Conservation (phyloP, 1,284 basidiomycete genomes). For the Mycena citricolor region DNA sequence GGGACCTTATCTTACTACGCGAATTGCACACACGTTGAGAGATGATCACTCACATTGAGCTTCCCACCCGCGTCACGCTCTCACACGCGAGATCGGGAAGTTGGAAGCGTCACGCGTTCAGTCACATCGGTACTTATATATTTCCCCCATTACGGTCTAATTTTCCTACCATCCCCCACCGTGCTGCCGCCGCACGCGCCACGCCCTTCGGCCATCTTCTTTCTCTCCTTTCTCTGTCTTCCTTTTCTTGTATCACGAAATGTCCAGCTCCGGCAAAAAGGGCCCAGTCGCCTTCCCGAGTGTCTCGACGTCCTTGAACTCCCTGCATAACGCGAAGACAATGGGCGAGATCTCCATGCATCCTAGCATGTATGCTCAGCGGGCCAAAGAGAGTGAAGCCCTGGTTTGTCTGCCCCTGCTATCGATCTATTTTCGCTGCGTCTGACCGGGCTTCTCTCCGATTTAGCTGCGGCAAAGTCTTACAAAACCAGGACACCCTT, state of each 20-base stretch:
- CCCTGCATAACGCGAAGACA: conserved; percentile 67
- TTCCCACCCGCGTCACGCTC: no score
- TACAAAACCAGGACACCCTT: no score
- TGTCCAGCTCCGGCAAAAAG: conserved; percentile 37
- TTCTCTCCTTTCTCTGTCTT: conserved; percentile 19
- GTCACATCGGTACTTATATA: conserved; percentile 12
- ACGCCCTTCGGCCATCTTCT: conserved; percentile 5
- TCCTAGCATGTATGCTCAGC: conserved; percentile 64
- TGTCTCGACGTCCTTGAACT: conserved; percentile 62
- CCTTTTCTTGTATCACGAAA: conserved; percentile 25
- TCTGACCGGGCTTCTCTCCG: no score
- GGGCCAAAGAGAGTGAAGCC: conserved; percentile 68
- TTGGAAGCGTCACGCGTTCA: no score
- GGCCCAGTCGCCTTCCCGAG: conserved; percentile 66
- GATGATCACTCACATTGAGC: no score
- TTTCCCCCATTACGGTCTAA: conserved; percentile 4
- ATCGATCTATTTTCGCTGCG: no score
- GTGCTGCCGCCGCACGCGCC: conserved; percentile 18
- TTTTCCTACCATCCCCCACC: conserved; percentile 17
- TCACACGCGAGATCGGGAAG: no score
- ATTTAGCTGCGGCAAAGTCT: no score
- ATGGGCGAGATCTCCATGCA: conserved; percentile 64
- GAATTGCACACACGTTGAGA: no score
- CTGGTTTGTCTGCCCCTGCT: conserved; percentile 63
- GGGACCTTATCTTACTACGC: no score